Percentiles rank a stretch among this genome's conserved stretches.
phyloP scores from a whole-genome alignment of 805 yeast genomes.

The Yarrowia divulgata region DNA sequence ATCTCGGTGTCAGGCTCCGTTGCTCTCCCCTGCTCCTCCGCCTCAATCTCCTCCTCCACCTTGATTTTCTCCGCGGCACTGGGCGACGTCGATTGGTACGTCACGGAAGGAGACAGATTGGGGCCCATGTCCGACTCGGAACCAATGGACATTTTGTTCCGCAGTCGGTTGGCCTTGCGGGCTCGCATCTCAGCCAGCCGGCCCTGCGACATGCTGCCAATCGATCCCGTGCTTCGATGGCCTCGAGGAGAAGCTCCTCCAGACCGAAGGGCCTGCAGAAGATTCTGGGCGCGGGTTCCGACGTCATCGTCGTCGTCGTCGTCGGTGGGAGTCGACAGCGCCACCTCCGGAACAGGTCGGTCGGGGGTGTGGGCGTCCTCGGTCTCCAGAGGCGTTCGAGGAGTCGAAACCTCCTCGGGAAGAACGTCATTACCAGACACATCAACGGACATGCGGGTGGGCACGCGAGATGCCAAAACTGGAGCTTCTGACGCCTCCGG shows the following conservation, averaged over 20 bases:
- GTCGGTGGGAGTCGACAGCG: slow-evolving; percentile 39
- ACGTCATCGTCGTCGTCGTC: slow-evolving; percentile 55
- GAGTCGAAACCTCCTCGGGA: not conserved
- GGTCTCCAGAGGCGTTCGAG: slow-evolving; percentile 12
- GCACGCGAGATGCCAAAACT: not conserved
- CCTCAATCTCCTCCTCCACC: slow-evolving; percentile 25
- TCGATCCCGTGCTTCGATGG: slow-evolving; percentile 12
- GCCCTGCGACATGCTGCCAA: slow-evolving; percentile 29
- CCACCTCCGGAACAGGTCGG: slow-evolving; percentile 43
- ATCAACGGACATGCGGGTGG: slow-evolving; percentile 11
- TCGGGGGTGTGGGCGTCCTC: slow-evolving; percentile 6
- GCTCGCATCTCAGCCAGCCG: slow-evolving; percentile 46
- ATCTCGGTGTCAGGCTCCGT: slow-evolving; percentile 12
- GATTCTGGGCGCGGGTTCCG: slow-evolving; percentile 66
- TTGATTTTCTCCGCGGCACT: slow-evolving; percentile 23
- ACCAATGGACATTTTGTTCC: slow-evolving; percentile 38
- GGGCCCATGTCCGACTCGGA: slow-evolving; percentile 19
- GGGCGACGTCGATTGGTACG: slow-evolving; percentile 4
- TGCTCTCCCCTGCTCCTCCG: not conserved
- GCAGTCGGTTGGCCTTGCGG: slow-evolving; percentile 43
- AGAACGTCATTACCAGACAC: not conserved
- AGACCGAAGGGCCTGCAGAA: slow-evolving; percentile 67
- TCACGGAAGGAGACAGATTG: slow-evolving; percentile 6
- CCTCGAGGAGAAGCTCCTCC: slow-evolving; percentile 42
- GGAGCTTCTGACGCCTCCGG: not conserved